Conservation (phyloP, 441 rosid species). For the Hypseocharis bilobata region DNA sequence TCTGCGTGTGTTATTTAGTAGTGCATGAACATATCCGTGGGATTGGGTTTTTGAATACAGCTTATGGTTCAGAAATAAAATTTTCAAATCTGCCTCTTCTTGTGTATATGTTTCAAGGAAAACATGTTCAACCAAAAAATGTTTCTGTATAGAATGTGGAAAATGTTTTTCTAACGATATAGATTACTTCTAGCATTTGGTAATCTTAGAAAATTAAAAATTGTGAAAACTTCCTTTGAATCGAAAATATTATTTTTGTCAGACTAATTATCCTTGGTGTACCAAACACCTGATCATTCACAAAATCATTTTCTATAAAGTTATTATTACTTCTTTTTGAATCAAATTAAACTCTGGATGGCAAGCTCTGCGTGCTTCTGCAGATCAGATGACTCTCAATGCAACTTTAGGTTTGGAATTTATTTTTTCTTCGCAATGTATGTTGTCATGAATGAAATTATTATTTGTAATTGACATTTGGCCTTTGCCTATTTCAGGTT, state of each 20-base stretch:
- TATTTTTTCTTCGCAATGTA: not conserved
- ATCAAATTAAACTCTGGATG: no score
- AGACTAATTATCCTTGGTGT: not conserved
- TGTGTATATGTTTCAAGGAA: not conserved
- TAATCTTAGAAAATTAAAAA: no score
- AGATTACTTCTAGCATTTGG: no score
- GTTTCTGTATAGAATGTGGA: not conserved
- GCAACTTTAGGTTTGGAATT: not conserved
- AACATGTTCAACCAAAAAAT: not conserved
- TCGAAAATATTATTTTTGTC: not conserved
- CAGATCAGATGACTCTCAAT: no score
- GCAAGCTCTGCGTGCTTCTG: no score
- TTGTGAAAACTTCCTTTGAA: not conserved
- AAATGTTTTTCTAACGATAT: not conserved
- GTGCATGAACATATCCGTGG: no score
- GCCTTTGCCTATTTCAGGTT: slow-evolving; percentile 17
- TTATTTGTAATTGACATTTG: not conserved
- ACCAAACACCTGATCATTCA: not conserved
- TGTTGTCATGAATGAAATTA: not conserved
- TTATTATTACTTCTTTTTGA: no score
- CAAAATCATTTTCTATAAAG: not conserved
- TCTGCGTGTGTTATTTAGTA: not conserved
- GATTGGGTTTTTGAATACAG: not conserved
- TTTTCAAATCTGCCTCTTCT: not conserved
- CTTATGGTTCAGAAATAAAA: not conserved